A percentile compares a stretch with the other conserved stretches of the same genome.
Evolutionary conservation across 139 green algal species (phyloP).

Genomic region (Pedinophyceae sp.): DNA sequence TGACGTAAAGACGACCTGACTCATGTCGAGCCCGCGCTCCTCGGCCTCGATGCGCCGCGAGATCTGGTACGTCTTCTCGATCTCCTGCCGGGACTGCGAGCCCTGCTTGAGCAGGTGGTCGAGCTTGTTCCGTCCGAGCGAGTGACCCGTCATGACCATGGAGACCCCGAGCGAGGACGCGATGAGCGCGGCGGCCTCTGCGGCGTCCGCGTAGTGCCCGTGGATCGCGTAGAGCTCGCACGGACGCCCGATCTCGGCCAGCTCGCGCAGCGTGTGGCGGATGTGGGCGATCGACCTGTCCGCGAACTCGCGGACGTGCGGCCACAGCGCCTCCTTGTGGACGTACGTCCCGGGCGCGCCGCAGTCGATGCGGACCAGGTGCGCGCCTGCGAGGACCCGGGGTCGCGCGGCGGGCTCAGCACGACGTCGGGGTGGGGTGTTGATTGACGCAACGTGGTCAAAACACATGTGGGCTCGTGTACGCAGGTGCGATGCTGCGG

Average conservation of each 20-base stretch:
- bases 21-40: conserved; percentile 72
- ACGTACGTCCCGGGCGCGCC: conserved; percentile 55
- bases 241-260: conserved; percentile 25
- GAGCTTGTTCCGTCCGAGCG: conserved; percentile 83
- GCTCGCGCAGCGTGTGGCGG: conserved; percentile 25
- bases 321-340: conserved; percentile 81
- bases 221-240: conserved; percentile 46
- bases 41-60: conserved; percentile 74
- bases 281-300: conserved; percentile 56
- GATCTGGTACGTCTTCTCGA: conserved; percentile 84
- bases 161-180: conserved; percentile 54
- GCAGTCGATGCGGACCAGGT: conserved; percentile 74
- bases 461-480: no score
- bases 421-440: no score
- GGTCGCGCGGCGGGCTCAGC: conserved; percentile 10
- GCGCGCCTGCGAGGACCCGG: conserved; percentile 49
- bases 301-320: conserved; percentile 77
- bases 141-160: conserved; percentile 86
- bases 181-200: conserved; percentile 52
- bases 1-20: conserved; percentile 70
- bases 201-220: conserved; percentile 31
- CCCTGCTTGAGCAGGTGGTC: conserved; percentile 75
- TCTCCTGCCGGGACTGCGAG: conserved; percentile 45
- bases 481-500: no score
- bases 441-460: not conserved